Conservation (phyloP, 192 early-diverging fungal species). For the Podila epigama region DNA sequence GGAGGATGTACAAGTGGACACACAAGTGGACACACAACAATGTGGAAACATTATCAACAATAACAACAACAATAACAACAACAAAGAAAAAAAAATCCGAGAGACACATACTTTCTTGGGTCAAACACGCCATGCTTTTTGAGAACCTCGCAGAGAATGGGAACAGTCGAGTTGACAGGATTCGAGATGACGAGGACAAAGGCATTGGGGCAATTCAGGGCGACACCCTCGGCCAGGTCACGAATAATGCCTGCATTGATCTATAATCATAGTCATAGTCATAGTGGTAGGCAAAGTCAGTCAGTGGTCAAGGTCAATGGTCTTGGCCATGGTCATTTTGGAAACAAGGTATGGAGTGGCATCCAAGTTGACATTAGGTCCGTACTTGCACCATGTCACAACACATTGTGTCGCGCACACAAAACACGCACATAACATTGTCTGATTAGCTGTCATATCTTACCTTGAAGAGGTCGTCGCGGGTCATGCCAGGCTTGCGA, state of each 20-base stretch:
- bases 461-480: constrained; percentile 95
- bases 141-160: constrained; percentile 90
- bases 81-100: no score
- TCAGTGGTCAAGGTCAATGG: background rate
- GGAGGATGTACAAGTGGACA: no score
- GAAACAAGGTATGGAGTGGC: background rate
- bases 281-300: background rate
- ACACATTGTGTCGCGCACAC: no score
- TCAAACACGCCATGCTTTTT: constrained; percentile 90
- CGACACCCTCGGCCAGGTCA: constrained; percentile 80
- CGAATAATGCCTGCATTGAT: constrained; percentile 95
- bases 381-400: no score
- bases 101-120: constrained; percentile 62
- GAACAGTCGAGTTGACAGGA: constrained; percentile 97
- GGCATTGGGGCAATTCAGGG: constrained; percentile 80
- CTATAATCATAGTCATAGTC: constrained; percentile 55
- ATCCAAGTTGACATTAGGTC: no score
- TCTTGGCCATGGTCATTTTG: background rate
- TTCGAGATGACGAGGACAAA: constrained; percentile 90
- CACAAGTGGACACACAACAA: no score
- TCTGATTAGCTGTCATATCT: background rate
- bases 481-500: constrained; percentile 98
- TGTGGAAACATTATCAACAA: no score
- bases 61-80: no score
- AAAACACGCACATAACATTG: no score